Percentiles rank a stretch among this genome's conserved stretches.
Conservation (phyloP, 352 stramenopile species). For the Blastocystis sp. region DNA sequence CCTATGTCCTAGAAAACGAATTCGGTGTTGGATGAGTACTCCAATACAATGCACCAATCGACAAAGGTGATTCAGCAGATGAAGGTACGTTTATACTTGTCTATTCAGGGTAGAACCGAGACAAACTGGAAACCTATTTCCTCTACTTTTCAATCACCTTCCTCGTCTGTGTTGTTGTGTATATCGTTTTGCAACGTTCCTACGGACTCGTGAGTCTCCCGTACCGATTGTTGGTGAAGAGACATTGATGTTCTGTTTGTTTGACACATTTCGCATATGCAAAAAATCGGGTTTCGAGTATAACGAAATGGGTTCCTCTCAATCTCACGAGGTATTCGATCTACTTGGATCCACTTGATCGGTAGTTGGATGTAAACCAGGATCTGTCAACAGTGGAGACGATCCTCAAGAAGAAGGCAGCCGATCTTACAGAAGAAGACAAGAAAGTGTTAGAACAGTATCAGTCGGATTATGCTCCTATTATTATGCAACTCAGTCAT, state of each 20-base stretch:
- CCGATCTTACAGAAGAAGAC: constrained; percentile 14
- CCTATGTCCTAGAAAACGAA: constrained; percentile 16
- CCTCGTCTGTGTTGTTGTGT: constrained; percentile 60
- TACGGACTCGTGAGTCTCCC: constrained; percentile 66
- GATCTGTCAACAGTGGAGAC: not conserved
- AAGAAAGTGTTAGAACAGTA: not conserved
- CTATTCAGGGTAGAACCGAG: not conserved
- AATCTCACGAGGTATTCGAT: not conserved
- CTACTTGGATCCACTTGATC: not conserved
- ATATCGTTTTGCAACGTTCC: constrained; percentile 67
- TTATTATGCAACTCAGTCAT: not conserved
- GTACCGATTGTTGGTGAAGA: constrained; percentile 41
- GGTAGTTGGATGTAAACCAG: not conserved
- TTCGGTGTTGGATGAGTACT: not conserved
- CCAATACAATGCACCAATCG: not conserved
- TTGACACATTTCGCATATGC: not conserved
- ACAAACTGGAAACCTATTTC: not conserved
- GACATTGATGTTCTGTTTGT: constrained; percentile 18
- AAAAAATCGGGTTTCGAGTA: not conserved
- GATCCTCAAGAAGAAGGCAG: constrained; percentile 47
- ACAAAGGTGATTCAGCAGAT: not conserved
- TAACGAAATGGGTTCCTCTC: not conserved
- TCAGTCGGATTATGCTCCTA: not conserved
- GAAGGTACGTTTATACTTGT: not conserved
- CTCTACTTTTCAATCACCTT: constrained; percentile 14